These are phyloP conservation scores for Pestalotiopsis sp. DNA, from an alignment of 2,329 filamentous ascomycete species.

Conservation along the genomic window DNA sequence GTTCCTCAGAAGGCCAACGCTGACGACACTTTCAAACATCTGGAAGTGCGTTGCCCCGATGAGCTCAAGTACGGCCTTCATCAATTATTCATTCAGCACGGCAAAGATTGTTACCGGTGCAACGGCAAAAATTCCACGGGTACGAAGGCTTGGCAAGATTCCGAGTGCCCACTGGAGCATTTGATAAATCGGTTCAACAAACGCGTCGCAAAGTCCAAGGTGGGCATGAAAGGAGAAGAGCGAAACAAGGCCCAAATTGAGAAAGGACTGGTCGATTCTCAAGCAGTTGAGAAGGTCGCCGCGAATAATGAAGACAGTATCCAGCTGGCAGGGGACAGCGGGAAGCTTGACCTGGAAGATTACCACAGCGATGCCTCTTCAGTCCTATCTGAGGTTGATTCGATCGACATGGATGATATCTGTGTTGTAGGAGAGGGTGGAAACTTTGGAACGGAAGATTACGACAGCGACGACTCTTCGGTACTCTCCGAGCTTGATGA, in stretches of 20 bases:
- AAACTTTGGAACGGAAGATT: not conserved
- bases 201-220: constrained; percentile 22
- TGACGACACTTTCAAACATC: constrained; percentile 53
- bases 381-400: constrained; percentile 11
- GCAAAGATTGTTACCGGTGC: constrained; percentile 51
- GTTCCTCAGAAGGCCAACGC: constrained; percentile 50
- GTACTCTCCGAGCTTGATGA: constrained; percentile 13
- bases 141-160: constrained; percentile 64
- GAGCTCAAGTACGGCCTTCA: constrained; percentile 59
- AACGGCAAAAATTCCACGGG: constrained; percentile 55
- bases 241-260: constrained; percentile 13
- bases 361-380: not conserved
- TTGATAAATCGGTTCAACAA: constrained; percentile 39
- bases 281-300: not conserved
- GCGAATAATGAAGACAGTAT: constrained; percentile 1
- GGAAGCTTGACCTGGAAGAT: not conserved
- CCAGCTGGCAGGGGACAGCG: not conserved
- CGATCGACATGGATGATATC: not conserved
- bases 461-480: not conserved
- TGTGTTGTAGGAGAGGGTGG: not conserved
- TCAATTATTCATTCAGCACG: constrained; percentile 57
- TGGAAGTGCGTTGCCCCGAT: constrained; percentile 53
- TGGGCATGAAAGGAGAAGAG: not conserved
- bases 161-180: constrained; percentile 43
- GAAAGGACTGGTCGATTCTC: not conserved